Evolutionary conservation across 768 basidiomycete genomes (phyloP).

Genomic region (Lactarius akahatsu): DNA sequence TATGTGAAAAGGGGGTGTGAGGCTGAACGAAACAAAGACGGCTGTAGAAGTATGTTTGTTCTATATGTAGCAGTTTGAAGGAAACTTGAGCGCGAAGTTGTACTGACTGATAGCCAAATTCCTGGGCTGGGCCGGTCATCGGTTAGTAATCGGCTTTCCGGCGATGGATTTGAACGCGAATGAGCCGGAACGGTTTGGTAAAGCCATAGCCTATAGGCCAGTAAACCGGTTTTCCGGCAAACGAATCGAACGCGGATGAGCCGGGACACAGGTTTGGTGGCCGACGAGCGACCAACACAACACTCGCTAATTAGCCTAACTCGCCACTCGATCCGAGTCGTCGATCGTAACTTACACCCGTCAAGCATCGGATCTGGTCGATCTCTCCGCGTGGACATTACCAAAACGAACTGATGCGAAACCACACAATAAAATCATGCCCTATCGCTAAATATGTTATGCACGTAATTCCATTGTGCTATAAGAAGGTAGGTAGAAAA

Average conservation of each 20-base stretch:
- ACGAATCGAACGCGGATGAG: too few species aligned
- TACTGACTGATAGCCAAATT: background rate
- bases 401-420: background rate
- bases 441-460: background rate
- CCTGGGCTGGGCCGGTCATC: background rate
- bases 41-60: background rate
- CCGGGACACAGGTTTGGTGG: too few species aligned
- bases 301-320: background rate
- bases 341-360: background rate
- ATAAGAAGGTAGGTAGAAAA: background rate
- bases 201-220: too few species aligned
- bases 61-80: background rate
- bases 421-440: background rate
- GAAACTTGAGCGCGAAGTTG: too few species aligned
- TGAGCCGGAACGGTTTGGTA: background rate
- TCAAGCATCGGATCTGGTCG: slow-evolving; percentile 1
- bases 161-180: background rate
- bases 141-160: background rate
- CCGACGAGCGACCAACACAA: too few species aligned
- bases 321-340: background rate
- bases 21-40: background rate
- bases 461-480: slow-evolving; percentile 2
- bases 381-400: background rate
- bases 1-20: background rate
- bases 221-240: too few species aligned